Evolutionary conservation across 805 yeast species (phyloP).

Genomic region (Candida orba): DNA sequence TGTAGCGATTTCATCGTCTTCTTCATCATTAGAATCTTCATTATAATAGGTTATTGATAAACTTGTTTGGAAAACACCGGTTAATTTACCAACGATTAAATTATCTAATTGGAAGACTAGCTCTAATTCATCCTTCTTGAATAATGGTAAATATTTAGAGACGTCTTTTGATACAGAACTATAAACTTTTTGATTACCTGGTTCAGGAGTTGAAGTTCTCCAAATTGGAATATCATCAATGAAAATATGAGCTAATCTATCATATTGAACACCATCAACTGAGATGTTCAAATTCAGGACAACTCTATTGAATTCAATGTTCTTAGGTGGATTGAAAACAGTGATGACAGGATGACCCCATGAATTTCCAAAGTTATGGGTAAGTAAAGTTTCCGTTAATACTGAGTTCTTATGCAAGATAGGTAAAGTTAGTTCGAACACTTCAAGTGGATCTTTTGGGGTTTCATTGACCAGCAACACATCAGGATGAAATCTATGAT

Average conservation of each 20-base stretch:
- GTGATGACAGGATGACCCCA: constrained; percentile 51
- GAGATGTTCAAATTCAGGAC: constrained; percentile 45
- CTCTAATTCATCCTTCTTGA: constrained; percentile 32
- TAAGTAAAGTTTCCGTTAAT: constrained; percentile 32
- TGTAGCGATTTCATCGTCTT: constrained; percentile 10
- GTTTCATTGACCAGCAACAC: neutral
- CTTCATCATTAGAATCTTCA: constrained; percentile 17
- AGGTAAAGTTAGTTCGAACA: constrained; percentile 21
- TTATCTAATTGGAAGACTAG: constrained; percentile 62
- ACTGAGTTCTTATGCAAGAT: constrained; percentile 24
- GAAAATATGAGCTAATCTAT: constrained; percentile 57
- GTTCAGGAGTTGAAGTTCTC: constrained; percentile 85
- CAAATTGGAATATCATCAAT: constrained; percentile 61
- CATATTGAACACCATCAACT: constrained; percentile 56
- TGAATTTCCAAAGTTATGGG: constrained; percentile 46
- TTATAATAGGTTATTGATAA: constrained; percentile 46
- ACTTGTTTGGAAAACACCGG: constrained; percentile 53
- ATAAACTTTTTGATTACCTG: constrained; percentile 42
- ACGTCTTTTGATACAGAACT: constrained; percentile 57
- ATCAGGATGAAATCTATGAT: too few relatives aligned
- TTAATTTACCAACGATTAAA: constrained; percentile 41
- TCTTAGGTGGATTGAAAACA: constrained; percentile 40
- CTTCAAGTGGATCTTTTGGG: constrained; percentile 5
- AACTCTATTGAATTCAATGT: constrained; percentile 41
- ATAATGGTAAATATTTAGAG: constrained; percentile 45